These are phyloP conservation scores for Heimioporus sp. DNA, from an alignment of 768 basidiomycete species.

Conservation along the genomic window DNA sequence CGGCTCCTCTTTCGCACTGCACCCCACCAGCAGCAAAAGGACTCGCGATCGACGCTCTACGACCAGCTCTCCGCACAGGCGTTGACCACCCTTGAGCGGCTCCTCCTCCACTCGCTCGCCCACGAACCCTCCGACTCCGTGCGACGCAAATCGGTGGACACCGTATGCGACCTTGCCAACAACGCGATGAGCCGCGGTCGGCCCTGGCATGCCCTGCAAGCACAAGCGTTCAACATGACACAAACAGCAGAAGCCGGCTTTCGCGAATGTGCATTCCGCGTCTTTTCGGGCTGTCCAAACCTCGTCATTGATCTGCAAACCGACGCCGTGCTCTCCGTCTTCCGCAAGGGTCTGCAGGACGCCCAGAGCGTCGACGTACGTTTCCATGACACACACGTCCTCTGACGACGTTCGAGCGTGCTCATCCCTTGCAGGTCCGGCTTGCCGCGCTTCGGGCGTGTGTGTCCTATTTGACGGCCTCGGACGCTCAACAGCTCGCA, in stretches of 20 bases:
- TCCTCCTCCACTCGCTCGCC: conserved; percentile 66
- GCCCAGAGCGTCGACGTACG: conserved; percentile 59
- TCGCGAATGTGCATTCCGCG: conserved; percentile 63
- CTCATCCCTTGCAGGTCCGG: conserved; percentile 49
- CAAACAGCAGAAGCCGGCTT: conserved; percentile 30
- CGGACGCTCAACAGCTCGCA: conserved; percentile 58
- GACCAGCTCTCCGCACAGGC: conserved; percentile 72
- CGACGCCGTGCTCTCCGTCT: conserved; percentile 63
- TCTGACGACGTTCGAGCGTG: neutral
- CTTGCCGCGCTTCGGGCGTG: conserved; percentile 70
- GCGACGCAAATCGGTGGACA: conserved; percentile 69
- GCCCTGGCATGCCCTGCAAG: conserved; percentile 81
- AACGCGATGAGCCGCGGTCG: conserved; percentile 71
- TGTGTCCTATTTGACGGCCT: conserved; percentile 64
- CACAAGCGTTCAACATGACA: conserved; percentile 67
- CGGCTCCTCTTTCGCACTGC: conserved; percentile 71
- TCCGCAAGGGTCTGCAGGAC: conserved; percentile 69
- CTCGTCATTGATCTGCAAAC: conserved; percentile 75
- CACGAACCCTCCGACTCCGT: conserved; percentile 60
- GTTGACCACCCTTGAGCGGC: conserved; percentile 65
- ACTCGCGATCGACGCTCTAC: conserved; percentile 59
- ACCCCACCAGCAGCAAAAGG: conserved; percentile 33
- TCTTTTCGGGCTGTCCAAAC: conserved; percentile 74
- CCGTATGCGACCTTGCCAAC: conserved; percentile 72
- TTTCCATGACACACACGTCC: conserved; percentile 15